Percentiles rank a stretch among this genome's conserved stretches.
Conservation (phyloP, 331 rosid species). For the Quercus lobata region DNA sequence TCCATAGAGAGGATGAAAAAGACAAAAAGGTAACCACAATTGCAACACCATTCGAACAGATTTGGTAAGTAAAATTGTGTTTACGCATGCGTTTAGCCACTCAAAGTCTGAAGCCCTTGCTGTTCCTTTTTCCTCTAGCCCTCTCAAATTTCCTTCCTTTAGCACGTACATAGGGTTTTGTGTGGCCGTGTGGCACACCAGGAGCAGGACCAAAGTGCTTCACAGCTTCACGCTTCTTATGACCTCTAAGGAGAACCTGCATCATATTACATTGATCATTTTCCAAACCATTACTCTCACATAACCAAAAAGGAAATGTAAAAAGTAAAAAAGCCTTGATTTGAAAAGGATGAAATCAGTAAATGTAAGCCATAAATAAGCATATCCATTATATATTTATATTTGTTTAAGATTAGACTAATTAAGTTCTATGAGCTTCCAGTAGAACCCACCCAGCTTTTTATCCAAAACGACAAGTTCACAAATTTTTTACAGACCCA, state of each 20-base stretch:
- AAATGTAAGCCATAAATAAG: background rate
- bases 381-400: background rate
- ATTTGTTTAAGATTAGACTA: background rate
- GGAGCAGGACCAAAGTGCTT: conserved; percentile 73
- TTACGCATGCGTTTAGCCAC: conserved; percentile 12
- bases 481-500: background rate
- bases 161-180: conserved; percentile 55
- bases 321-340: background rate
- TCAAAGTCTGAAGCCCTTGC: conserved; percentile 55
- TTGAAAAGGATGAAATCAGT: background rate
- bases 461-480: background rate
- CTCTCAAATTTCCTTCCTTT: conserved; percentile 53
- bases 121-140: conserved; percentile 58
- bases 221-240: conserved; percentile 63
- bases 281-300: background rate
- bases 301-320: background rate
- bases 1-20: background rate
- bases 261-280: background rate
- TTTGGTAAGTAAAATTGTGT: too few species aligned
- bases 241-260: conserved; percentile 63
- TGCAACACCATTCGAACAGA: background rate
- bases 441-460: background rate
- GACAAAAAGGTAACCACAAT: background rate
- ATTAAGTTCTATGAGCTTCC: background rate
- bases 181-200: conserved; percentile 70